These are phyloP conservation scores for Fusarium sp. DNA, from an alignment of 2,329 filamentous ascomycete genomes.

Conservation along the genomic window DNA sequence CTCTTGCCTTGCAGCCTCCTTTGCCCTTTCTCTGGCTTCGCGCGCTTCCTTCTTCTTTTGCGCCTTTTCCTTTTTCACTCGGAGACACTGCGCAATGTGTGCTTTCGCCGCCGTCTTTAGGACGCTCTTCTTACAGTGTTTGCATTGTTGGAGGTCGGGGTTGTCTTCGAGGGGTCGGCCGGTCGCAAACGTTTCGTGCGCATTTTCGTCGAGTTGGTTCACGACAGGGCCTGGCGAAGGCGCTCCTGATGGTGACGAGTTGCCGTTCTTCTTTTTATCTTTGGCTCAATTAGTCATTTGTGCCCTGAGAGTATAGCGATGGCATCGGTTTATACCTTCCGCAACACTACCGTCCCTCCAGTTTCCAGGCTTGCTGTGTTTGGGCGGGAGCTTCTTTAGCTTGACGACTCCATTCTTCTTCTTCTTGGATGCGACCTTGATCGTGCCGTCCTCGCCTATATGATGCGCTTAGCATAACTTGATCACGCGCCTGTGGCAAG, in stretches of 20 bases:
- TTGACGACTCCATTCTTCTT: conserved; percentile 65
- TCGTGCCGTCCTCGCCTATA: conserved; percentile 64
- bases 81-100: conserved; percentile 84
- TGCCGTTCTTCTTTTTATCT: conserved; percentile 62
- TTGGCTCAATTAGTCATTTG: conserved; percentile 47
- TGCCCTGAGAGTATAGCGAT: background rate
- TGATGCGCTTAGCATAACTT: conserved; percentile 28
- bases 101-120: conserved; percentile 75
- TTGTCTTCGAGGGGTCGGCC: conserved; percentile 82
- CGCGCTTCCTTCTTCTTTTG: conserved; percentile 78
- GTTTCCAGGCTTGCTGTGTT: conserved; percentile 71
- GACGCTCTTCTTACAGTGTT: conserved; percentile 91
- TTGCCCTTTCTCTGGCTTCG: conserved; percentile 72
- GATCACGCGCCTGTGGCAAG: conserved; percentile 13
- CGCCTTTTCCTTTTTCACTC: conserved; percentile 82
- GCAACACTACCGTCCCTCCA: conserved; percentile 73
- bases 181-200: conserved; percentile 80
- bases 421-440: conserved; percentile 69
- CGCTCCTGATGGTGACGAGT: conserved; percentile 53
- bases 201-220: conserved; percentile 75
- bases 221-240: conserved; percentile 64
- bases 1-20: conserved; percentile 66
- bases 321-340: conserved; percentile 59
- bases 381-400: conserved; percentile 68
- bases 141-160: conserved; percentile 83